Percentiles rank a stretch among this genome's conserved stretches.
Evolutionary conservation across 202 grass and related monocot species (phyloP).

Genomic region (Panicum hallii): DNA sequence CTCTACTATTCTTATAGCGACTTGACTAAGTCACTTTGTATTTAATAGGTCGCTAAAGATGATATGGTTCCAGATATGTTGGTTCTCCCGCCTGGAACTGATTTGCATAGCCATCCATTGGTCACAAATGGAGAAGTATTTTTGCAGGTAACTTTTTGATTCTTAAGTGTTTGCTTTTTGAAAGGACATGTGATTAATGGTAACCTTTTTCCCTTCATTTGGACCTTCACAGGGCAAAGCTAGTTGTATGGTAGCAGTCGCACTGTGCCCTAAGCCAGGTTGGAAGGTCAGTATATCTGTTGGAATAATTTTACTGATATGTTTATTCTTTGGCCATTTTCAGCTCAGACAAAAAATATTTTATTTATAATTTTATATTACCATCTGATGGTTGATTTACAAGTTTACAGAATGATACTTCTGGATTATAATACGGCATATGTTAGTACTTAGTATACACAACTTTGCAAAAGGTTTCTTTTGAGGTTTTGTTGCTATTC

Average conservation of each 20-base stretch:
- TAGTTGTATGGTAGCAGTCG: constrained; percentile 88
- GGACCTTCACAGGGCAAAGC: constrained; percentile 79
- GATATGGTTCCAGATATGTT: constrained; percentile 79
- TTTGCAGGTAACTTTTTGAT: constrained; percentile 65
- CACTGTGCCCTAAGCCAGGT: constrained; percentile 75
- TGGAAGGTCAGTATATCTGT: constrained; percentile 76
- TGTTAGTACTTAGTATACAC: background rate
- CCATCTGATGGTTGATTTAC: background rate
- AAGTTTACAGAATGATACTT: background rate
- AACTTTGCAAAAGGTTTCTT: background rate
- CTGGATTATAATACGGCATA: background rate
- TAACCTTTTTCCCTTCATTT: background rate
- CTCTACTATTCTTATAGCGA: constrained; percentile 10
- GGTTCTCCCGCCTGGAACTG: constrained; percentile 70
- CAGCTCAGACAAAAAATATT: background rate
- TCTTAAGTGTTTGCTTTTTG: constrained; percentile 20
- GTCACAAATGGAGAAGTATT: constrained; percentile 75
- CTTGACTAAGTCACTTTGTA: constrained; percentile 28
- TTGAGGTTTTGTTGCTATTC: background rate
- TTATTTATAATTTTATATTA: background rate
- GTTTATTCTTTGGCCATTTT: constrained; percentile 26
- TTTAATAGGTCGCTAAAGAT: constrained; percentile 69
- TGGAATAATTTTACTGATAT: background rate
- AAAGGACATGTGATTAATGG: background rate
- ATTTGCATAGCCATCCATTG: constrained; percentile 87